Evolutionary conservation across 2,329 filamentous ascomycete species (phyloP).

Genomic region (Sclerotinia subarctica): DNA sequence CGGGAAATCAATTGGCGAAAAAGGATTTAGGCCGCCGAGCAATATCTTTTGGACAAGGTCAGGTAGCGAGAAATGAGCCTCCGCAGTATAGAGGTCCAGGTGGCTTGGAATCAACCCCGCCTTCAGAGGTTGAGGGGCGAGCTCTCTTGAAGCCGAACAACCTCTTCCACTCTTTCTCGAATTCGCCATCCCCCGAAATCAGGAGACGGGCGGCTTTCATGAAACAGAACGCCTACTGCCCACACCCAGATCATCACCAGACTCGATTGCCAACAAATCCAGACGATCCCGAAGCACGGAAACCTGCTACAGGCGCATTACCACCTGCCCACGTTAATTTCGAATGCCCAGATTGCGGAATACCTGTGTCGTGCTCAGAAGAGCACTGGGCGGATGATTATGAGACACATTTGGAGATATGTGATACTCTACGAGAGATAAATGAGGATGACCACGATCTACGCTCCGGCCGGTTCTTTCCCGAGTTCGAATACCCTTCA

Average conservation of each 20-base stretch:
- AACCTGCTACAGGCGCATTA: conserved; percentile 52
- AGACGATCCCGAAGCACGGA: conserved; percentile 60
- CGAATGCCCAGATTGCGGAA: conserved; percentile 93
- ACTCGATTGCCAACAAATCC: conserved; percentile 66
- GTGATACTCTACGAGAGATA: conserved; percentile 85
- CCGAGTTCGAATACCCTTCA: conserved; percentile 88
- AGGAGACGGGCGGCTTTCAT: conserved; percentile 86
- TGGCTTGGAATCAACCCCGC: conserved; percentile 28
- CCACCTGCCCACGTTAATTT: conserved; percentile 83
- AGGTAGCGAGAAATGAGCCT: conserved; percentile 32
- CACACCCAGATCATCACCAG: conserved; percentile 80
- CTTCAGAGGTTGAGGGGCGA: conserved; percentile 30
- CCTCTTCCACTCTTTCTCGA: conserved; percentile 88
- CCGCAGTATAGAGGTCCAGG: conserved; percentile 29
- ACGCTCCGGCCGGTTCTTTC: conserved; percentile 83
- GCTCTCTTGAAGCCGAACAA: conserved; percentile 57
- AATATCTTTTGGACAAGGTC: conserved; percentile 29
- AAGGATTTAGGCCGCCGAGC: conserved; percentile 27
- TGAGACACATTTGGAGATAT: conserved; percentile 86
- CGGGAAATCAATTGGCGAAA: conserved; percentile 15
- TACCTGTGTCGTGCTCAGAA: conserved; percentile 90
- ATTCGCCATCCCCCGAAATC: conserved; percentile 85
- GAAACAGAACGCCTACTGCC: conserved; percentile 88
- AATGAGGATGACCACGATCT: conserved; percentile 98
- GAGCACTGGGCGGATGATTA: conserved; percentile 97